A percentile compares a stretch with the other conserved stretches of the same genome.
These are phyloP conservation scores for Exophiala bonariae DNA, from an alignment of 2,329 filamentous ascomycete genomes.

Conservation along the genomic window DNA sequence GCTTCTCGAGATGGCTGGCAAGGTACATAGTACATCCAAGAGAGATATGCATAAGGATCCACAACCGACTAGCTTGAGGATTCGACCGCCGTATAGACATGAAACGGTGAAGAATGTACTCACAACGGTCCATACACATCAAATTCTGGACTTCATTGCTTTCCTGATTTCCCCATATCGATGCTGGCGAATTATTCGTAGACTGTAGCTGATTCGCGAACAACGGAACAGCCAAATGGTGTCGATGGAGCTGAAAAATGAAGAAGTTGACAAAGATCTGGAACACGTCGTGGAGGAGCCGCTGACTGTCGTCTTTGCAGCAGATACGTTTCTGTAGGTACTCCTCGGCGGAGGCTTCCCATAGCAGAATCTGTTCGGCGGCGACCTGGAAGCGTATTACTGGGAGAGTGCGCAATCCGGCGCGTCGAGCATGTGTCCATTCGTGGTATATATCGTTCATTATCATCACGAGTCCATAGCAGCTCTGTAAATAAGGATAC, in stretches of 20 bases:
- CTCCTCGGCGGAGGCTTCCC: slow-evolving; percentile 10
- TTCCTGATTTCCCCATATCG: not conserved
- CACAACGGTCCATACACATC: slow-evolving; percentile 8
- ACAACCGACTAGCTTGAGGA: slow-evolving; percentile 5
- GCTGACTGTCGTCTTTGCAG: slow-evolving; percentile 8
- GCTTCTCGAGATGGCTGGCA: slow-evolving; percentile 1
- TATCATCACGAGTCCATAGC: slow-evolving; percentile 8
- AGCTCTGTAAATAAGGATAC: slow-evolving; percentile 8
- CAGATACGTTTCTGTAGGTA: slow-evolving; percentile 8
- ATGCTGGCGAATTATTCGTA: not conserved
- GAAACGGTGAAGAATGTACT: slow-evolving; percentile 4
- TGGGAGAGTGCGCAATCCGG: slow-evolving; percentile 1
- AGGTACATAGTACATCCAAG: slow-evolving; percentile 6
- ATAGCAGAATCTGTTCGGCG: slow-evolving; percentile 8
- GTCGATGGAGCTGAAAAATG: slow-evolving; percentile 12
- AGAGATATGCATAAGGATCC: slow-evolving; percentile 12
- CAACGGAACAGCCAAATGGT: slow-evolving; percentile 3
- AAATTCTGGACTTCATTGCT: not conserved
- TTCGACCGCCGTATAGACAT: slow-evolving; percentile 9
- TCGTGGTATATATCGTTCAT: slow-evolving; percentile 14
- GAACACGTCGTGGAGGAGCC: slow-evolving; percentile 10
- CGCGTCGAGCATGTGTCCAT: slow-evolving; percentile 6
- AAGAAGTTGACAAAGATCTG: slow-evolving; percentile 15
- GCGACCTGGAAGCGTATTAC: slow-evolving; percentile 11
- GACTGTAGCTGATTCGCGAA: slow-evolving; percentile 1